Percentiles rank a stretch among this genome's conserved stretches.
phyloP scores from a whole-genome alignment of 345 rosid genomes.

The Gossypium mustelinum region DNA sequence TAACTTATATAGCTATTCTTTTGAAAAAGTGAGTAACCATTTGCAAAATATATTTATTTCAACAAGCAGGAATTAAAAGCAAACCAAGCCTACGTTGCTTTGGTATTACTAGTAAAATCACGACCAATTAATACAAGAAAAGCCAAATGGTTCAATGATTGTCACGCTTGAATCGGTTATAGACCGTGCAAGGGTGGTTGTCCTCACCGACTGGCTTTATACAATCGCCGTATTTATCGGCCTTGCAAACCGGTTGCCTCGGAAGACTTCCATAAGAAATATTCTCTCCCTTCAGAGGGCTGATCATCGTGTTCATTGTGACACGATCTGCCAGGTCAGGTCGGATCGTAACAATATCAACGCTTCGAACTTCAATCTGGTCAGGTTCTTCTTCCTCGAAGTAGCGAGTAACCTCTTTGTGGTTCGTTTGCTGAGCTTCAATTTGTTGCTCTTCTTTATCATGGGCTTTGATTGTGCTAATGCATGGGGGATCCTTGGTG shows the following conservation, averaged over 20 bases:
- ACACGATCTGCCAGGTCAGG: too few species aligned
- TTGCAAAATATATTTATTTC: too few species aligned
- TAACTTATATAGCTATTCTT: too few species aligned
- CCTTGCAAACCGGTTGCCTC: neutral
- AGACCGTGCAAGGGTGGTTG: slow-evolving; percentile 1
- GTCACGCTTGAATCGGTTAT: neutral
- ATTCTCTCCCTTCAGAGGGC: neutral
- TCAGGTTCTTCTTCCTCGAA: neutral
- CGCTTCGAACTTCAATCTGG: neutral
- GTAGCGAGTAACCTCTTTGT: too few species aligned
- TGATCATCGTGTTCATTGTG: too few species aligned
- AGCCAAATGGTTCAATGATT: neutral
- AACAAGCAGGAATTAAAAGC: neutral
- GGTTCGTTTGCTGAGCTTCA: too few species aligned
- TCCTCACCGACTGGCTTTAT: neutral
- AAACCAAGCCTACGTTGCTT: neutral
- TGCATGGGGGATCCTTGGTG: neutral
- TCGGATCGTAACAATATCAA: too few species aligned
- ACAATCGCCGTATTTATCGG: neutral
- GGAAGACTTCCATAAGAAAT: neutral
- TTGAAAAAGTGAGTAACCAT: too few species aligned
- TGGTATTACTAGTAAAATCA: neutral
- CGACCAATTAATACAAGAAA: too few species aligned
- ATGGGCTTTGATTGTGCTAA: neutral
- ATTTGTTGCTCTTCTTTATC: neutral